phyloP scores from a whole-genome alignment of 768 basidiomycete species.

The Boletus rubropictus region DNA sequence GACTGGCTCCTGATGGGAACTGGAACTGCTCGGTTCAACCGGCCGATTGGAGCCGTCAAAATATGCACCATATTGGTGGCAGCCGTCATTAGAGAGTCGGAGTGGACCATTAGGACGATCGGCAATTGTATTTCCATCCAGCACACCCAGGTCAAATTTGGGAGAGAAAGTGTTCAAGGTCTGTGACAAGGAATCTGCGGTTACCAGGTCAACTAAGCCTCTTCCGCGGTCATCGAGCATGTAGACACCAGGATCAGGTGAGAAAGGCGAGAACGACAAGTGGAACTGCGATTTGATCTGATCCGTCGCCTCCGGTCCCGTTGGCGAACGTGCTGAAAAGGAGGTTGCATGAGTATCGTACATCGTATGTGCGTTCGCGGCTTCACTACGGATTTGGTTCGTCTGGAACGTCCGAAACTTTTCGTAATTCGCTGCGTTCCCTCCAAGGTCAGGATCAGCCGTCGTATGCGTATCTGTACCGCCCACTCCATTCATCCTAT shows the following conservation, averaged over 20 bases:
- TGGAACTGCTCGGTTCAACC: conserved; percentile 37
- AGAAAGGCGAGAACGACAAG: conserved; percentile 65
- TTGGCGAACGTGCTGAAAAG: conserved; percentile 11
- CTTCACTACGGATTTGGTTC: conserved; percentile 19
- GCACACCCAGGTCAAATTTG: conserved; percentile 37
- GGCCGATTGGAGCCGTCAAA: conserved; percentile 38
- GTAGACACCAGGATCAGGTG: conserved; percentile 61
- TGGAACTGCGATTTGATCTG: conserved; percentile 16
- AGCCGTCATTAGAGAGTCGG: conserved; percentile 41
- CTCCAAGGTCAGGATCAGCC: conserved; percentile 10
- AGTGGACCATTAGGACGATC: conserved; percentile 40
- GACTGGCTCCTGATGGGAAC: conserved; percentile 44
- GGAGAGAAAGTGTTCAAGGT: conserved; percentile 47
- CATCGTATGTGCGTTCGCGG: conserved; percentile 7
- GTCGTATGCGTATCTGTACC: conserved; percentile 8
- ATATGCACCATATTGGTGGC: conserved; percentile 42
- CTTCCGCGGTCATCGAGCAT: conserved; percentile 33
- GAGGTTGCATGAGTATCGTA: conserved; percentile 22
- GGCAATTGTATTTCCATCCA: conserved; percentile 34
- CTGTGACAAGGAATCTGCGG: conserved; percentile 42
- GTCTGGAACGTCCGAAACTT: conserved; percentile 18
- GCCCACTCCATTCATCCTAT: conserved; percentile 32
- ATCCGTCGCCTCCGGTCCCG: conserved; percentile 11
- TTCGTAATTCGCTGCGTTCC: conserved; percentile 21
- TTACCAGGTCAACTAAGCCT: conserved; percentile 32